Base-by-base conservation (phyloP, 2,329 filamentous ascomycete genomes). In the Colletotrichum cordylinicola region DNA sequence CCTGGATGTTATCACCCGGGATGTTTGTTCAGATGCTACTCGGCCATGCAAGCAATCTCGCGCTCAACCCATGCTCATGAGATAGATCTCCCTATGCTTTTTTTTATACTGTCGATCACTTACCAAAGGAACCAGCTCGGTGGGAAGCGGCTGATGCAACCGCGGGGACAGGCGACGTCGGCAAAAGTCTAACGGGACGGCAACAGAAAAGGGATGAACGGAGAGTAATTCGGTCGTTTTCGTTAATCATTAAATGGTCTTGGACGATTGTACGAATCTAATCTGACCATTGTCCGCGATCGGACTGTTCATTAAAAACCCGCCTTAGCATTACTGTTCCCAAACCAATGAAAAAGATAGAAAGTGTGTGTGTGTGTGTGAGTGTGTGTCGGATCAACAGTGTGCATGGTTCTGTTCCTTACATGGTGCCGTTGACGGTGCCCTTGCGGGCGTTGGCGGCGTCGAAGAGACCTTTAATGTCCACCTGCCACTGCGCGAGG, bases 381-480 rank as follows among this genome's bases (percentile, higher is more conserved):
- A 18, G n/a, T 24, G 27, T 27, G 39, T n/a, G n/a, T 48, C 39
- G 39, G 39, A n/a, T 48, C 39, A 48, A 48, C 39, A n/a, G 39
- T 48, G 39, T 43, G 39, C 39, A 48, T 48, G 48, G 43, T 60
- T 48, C 72, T 18, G 39, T 35, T 61, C 21, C 73, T 75, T 73
- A 75, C 73, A 73, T 68, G 16, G 70, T 75, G 15, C 56, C 64
- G 35, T 73, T 69, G 10, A 60, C 64, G 13, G 64, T 21, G 33
- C 73, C 73, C 35, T 70, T 27, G 4, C 83, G 79, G 18, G 67
- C 69, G 24, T 79, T 79, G 1, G 90, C 90, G 8, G 92, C 90
- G 58, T 90, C 86, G 79, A 93, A 94, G 18, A 94, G 80, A 4
- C 86, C 87, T 78, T 88, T 82, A 60, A 94, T 93, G 80, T 93